Conservation (phyloP, 139 green algal species). For the Micractinium sp. region DNA sequence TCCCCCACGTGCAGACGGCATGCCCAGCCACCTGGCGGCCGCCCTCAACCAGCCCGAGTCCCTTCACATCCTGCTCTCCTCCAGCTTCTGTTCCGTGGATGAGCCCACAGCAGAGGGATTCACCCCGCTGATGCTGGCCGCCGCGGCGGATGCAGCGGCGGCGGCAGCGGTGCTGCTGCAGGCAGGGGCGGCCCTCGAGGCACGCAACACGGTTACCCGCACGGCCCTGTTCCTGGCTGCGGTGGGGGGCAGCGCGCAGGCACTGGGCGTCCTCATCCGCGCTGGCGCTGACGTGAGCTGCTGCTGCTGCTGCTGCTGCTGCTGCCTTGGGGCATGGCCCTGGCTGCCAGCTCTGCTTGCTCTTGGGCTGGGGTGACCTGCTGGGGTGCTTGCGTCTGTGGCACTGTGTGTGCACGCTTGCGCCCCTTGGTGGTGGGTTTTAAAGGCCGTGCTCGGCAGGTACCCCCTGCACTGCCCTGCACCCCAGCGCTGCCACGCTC, state of each 20-base stretch:
- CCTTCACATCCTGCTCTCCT: conserved; percentile 2
- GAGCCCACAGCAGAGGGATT: conserved; percentile 4
- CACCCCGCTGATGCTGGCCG: conserved; percentile 31
- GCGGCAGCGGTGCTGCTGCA: conserved; percentile 2
- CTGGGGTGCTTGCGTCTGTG: too few relatives aligned
- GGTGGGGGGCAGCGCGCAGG: background rate
- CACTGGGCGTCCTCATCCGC: background rate
- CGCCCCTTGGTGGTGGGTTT: too few relatives aligned
- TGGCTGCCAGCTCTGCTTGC: too few relatives aligned
- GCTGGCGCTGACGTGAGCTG: background rate
- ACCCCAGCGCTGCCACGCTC: background rate
- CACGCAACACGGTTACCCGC: background rate
- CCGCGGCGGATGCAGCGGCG: background rate
- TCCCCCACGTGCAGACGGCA: background rate
- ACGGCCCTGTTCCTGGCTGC: conserved; percentile 19
- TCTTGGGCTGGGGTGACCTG: too few relatives aligned
- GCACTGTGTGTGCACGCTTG: too few relatives aligned
- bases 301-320: background rate
- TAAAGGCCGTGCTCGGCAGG: too few relatives aligned
- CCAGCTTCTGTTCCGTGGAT: background rate
- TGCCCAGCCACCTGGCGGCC: conserved; percentile 25
- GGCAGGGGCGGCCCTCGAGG: background rate
- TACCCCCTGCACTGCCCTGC: too few relatives aligned
- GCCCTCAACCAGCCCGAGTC: background rate
- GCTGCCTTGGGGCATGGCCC: background rate